Base-by-base conservation (phyloP, 2,329 filamentous ascomycete genomes). In the Cadophora gregata region DNA sequence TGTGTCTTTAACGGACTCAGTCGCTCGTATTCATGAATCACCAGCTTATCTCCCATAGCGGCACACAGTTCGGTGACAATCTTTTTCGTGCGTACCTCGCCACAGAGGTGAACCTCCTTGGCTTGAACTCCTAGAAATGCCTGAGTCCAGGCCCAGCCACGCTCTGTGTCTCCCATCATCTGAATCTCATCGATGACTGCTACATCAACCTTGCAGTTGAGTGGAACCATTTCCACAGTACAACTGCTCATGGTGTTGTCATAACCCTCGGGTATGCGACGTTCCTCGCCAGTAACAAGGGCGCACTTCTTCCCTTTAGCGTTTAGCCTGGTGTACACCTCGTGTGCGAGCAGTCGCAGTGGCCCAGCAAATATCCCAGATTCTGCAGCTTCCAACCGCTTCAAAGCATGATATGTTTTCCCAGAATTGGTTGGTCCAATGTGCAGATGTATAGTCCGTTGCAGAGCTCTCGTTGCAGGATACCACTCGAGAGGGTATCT, bases 121-220 rank as follows among this genome's bases (percentile, higher is more conserved):
- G 93, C 96, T 78, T 91, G 90, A 0, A 97, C 85, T 42, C 96
- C 96, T 5, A 99, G 82, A 16, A 98, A 83, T 1, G 96, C 96
- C 73, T 93, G 88, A 1, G 94, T 97, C 96, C 96, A 99, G 2
- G 93, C 94, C 89, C 91, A 97, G 1, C 96, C 96, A 72, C 96
- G 90, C 0, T 93, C 87, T 0, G 78, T 69, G 74, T 93, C 90
- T 19, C 88, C 90, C 72, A 99, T 93, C 96, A 99, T 98, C 79
- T 99, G 96, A 65, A 99, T 98, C 81, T 99, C 96, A 76, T 99
- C 96, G 69, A 99, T 95, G 71, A 99, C 95, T 1, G 93, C 95
- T 42, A 99, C 94, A 50, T 98, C 95, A 45, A 89, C 81, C 24
- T 77, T 73, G 24, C 76, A 68, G 68, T 63, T 75, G 8, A 72